These are phyloP conservation scores for Russula vinacea DNA, from an alignment of 768 basidiomycete genomes.

Conservation along the genomic window DNA sequence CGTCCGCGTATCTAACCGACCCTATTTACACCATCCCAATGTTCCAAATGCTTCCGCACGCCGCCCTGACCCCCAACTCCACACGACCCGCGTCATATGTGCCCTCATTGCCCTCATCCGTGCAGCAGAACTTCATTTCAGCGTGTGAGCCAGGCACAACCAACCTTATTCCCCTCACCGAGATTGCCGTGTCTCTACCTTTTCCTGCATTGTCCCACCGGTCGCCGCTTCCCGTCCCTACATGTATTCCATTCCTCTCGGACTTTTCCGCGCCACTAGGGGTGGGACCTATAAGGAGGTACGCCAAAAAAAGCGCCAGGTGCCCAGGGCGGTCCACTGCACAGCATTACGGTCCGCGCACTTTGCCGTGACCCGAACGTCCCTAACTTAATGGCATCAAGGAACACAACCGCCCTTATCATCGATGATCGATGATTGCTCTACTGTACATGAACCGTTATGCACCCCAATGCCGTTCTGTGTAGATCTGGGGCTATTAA, in stretches of 20 bases:
- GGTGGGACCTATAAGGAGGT: background rate
- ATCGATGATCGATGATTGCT: background rate
- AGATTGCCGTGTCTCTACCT: background rate
- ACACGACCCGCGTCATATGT: conserved; percentile 14
- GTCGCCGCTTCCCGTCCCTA: background rate
- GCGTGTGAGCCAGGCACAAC: conserved; percentile 14
- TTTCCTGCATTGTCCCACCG: background rate
- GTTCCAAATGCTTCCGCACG: conserved; percentile 1
- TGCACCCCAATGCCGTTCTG: background rate
- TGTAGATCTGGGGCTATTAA: background rate
- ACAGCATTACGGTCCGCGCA: conserved; percentile 4
- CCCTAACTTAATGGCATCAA: background rate
- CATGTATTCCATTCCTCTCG: background rate
- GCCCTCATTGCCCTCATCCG: conserved; percentile 13
- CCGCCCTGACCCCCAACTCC: background rate
- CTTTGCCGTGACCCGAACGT: background rate
- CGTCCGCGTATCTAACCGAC: conserved; percentile 9
- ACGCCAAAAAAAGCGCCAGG: background rate
- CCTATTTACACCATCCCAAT: background rate
- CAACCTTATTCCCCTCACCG: conserved; percentile 11
- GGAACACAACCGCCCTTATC: background rate
- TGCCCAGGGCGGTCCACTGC: background rate
- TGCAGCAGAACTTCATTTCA: background rate
- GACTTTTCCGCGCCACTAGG: background rate
- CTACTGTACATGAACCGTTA: background rate